phyloP scores from a whole-genome alignment of 1,284 basidiomycete species.

The Macrocystidia cucumis region DNA sequence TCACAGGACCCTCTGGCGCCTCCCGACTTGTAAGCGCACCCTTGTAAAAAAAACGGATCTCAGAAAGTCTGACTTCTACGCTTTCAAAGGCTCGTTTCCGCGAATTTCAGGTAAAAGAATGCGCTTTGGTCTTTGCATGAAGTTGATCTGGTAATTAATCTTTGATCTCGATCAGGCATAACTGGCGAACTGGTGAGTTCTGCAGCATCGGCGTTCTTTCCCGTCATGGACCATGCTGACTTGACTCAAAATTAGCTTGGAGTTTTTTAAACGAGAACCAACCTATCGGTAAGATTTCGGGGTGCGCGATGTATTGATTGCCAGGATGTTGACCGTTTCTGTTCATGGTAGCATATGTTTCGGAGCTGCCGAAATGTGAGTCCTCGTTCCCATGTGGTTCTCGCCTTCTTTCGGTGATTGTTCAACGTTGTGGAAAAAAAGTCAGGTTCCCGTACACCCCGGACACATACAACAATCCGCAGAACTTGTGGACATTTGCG shows the following conservation, averaged over 20 bases:
- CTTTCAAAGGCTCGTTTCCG: constrained; percentile 34
- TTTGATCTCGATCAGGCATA: constrained; percentile 26
- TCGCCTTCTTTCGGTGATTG: constrained; percentile 15
- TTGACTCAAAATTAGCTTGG: constrained; percentile 25
- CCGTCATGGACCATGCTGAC: not conserved
- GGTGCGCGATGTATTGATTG: not conserved
- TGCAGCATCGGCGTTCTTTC: not conserved
- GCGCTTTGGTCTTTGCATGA: constrained; percentile 9
- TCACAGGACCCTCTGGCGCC: constrained; percentile 50
- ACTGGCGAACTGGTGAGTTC: constrained; percentile 44
- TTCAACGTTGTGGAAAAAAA: constrained; percentile 14
- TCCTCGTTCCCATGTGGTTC: constrained; percentile 2
- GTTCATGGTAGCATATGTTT: constrained; percentile 25
- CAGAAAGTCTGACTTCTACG: not conserved
- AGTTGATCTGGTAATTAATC: constrained; percentile 1
- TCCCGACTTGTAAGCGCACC: constrained; percentile 43
- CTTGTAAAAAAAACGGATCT: not conserved
- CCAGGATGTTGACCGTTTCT: not conserved
- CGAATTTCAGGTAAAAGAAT: constrained; percentile 35
- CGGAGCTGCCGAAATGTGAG: constrained; percentile 29
- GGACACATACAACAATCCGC: constrained; percentile 58
- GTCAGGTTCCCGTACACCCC: constrained; percentile 53
- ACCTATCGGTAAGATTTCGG: constrained; percentile 30
- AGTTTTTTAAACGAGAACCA: constrained; percentile 33
- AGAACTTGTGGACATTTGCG: constrained; percentile 54